phyloP scores from a whole-genome alignment of 2,329 filamentous ascomycete genomes.

The Hypoxylon sp. region DNA sequence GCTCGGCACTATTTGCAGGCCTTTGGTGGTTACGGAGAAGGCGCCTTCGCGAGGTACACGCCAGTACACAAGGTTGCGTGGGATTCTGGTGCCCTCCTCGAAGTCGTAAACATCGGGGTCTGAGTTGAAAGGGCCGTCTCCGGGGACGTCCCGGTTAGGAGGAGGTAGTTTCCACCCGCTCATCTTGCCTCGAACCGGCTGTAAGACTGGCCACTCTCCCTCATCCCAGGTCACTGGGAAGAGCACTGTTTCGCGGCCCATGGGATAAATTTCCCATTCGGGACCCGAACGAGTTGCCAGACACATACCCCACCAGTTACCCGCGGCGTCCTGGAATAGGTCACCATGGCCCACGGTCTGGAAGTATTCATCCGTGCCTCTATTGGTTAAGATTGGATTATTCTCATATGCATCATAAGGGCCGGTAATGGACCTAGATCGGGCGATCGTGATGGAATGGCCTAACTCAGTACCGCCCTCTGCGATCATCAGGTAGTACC shows the following conservation, averaged over 20 bases:
- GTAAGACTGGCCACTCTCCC: conserved; percentile 64
- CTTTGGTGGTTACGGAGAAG: conserved; percentile 44
- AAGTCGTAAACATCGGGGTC: conserved; percentile 48
- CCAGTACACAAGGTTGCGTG: conserved; percentile 54
- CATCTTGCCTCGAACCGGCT: conserved; percentile 62
- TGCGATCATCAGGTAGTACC: conserved; percentile 65
- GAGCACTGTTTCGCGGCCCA: conserved; percentile 68
- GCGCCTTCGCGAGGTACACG: conserved; percentile 50
- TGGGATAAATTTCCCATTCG: conserved; percentile 61
- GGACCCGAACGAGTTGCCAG: conserved; percentile 63
- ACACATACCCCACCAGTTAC: conserved; percentile 68
- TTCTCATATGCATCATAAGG: conserved; percentile 60
- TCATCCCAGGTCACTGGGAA: conserved; percentile 62
- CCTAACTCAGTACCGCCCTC: conserved; percentile 63
- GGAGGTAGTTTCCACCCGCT: conserved; percentile 59
- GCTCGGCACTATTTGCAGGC: conserved; percentile 51
- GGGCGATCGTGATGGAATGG: conserved; percentile 62
- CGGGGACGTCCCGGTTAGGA: conserved; percentile 54
- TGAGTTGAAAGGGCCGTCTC: conserved; percentile 50
- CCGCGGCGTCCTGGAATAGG: conserved; percentile 60
- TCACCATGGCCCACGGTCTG: conserved; percentile 63
- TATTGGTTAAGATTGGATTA: conserved; percentile 64
- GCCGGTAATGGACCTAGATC: conserved; percentile 57
- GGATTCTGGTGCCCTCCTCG: conserved; percentile 42
- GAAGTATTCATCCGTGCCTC: conserved; percentile 57